A percentile compares a stretch with the other conserved stretches of the same genome.
Conservation (phyloP, 441 rosid species). For the Theobroma grandiflorum region DNA sequence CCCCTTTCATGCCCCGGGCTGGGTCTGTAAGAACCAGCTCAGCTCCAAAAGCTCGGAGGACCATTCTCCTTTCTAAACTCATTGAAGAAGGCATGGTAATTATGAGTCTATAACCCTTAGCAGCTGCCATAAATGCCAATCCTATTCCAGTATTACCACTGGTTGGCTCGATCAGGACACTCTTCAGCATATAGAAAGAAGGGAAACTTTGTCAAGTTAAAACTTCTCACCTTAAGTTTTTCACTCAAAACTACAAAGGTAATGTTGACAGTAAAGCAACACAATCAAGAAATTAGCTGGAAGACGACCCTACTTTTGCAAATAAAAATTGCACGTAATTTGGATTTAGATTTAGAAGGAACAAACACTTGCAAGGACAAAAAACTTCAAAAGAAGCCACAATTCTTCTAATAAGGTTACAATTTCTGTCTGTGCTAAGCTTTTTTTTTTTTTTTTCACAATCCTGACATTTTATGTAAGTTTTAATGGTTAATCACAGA, state of each 20-base stretch:
- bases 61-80: conserved; percentile 75
- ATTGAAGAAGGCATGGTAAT: conserved; percentile 70
- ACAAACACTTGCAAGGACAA: neutral
- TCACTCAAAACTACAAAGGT: neutral
- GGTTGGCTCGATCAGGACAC: conserved; percentile 61
- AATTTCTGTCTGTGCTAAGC: too few relatives aligned
- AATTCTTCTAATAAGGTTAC: too few relatives aligned
- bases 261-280: conserved; percentile 1
- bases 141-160: conserved; percentile 74
- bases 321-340: neutral
- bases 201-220: neutral
- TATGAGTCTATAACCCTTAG: conserved; percentile 64
- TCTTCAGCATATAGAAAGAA: conserved; percentile 39
- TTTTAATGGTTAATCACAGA: too few relatives aligned
- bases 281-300: neutral
- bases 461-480: too few relatives aligned
- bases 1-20: conserved; percentile 63
- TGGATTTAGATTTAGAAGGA: neutral
- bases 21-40: conserved; percentile 70
- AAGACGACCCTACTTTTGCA: neutral
- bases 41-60: conserved; percentile 69
- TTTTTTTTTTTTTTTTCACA: too few relatives aligned
- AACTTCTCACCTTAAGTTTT: neutral
- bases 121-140: conserved; percentile 75
- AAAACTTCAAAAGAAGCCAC: neutral